Percentiles rank a stretch among this genome's conserved stretches.
These are phyloP conservation scores for Colletotrichum zoysiae DNA, from an alignment of 2,329 filamentous ascomycete genomes.

Conservation along the genomic window DNA sequence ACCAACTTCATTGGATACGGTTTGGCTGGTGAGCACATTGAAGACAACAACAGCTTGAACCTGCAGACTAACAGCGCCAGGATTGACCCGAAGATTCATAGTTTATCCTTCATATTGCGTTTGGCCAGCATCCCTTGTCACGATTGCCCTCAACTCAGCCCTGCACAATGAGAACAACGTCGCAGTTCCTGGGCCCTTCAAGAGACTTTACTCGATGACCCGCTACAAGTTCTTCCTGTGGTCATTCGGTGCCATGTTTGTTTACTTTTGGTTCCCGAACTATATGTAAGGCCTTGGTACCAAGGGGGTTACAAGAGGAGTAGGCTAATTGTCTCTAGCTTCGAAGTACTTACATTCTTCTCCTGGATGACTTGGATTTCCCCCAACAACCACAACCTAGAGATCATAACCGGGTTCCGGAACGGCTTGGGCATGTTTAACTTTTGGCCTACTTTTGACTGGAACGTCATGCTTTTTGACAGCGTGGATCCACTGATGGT, in stretches of 20 bases:
- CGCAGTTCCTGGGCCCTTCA: constrained; percentile 57
- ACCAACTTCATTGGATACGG: constrained; percentile 70
- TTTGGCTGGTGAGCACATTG: constrained; percentile 56
- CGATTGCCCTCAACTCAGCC: constrained; percentile 62
- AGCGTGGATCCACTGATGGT: constrained; percentile 46
- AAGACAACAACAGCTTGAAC: background rate
- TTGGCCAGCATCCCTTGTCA: constrained; percentile 66
- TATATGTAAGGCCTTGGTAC: too few relatives aligned
- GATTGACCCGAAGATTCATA: constrained; percentile 60
- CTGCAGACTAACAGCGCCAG: constrained; percentile 1
- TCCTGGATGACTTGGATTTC: constrained; percentile 68
- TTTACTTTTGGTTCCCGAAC: constrained; percentile 63
- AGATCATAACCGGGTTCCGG: constrained; percentile 52
- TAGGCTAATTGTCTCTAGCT: too few relatives aligned
- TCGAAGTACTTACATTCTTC: constrained; percentile 52
- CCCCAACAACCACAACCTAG: constrained; percentile 55
- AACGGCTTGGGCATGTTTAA: constrained; percentile 60
- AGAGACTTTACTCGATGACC: constrained; percentile 55
- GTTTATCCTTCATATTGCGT: constrained; percentile 66
- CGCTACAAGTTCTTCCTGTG: constrained; percentile 62
- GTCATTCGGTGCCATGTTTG: constrained; percentile 60
- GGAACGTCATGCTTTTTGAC: constrained; percentile 53
- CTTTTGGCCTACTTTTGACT: constrained; percentile 58
- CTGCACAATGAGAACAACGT: constrained; percentile 60
- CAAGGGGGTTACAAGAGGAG: constrained; percentile 48